Evolutionary conservation across 345 rosid genomes (phyloP), one percentile per base, ranked within the genome.

Genomic region (Eutrema yunnanense): DNA sequence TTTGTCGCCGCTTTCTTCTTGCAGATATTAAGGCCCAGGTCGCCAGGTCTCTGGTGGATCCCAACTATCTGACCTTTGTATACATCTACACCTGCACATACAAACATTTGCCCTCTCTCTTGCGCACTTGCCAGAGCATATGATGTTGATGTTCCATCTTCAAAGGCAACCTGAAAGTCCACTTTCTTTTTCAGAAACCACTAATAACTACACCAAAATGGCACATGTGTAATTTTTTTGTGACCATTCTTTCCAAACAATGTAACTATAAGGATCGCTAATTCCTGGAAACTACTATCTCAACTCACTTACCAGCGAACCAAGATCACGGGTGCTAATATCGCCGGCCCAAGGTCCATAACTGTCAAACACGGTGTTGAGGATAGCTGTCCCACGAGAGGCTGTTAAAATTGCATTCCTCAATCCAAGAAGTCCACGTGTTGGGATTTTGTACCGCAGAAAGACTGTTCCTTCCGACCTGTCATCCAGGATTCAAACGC

Each of bases 261-360:
- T n/a, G 33, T 38, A 50, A 40, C 54, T 16, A 63, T 40, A 57
- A 43, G 67, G 69, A 44, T 38, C 19, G 48, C 63, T 40, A 33
- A 13, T 32, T 42, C 40, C 55, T 58, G 8, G 12, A 59, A 72
- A 70, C 43, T 26, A 60, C 62, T 22, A 26, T 60, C 12, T n/a
- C 65, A 75, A 41, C 68, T 68, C 37, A 74, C 74, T 86, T 88
- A 94, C 98, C 96, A 94, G 72, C 50, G 98, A 94, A 72, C 98
- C 98, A 59, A 61, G 90, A 81, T 94, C 98, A 48, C 98, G 84
- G 62, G 96, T 91, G 65, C 40, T 74, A 37, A 94, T 89, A 47
- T 94, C 98, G 41, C 98, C 96, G 46, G 96, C 96, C 97, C 92
- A 89, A 71, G 86, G 92, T 62, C 98, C 96, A 55, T 91, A 94